These are phyloP conservation scores for Teratosphaeria zuluensis DNA, from an alignment of 2,329 filamentous ascomycete genomes.

Conservation along the genomic window DNA sequence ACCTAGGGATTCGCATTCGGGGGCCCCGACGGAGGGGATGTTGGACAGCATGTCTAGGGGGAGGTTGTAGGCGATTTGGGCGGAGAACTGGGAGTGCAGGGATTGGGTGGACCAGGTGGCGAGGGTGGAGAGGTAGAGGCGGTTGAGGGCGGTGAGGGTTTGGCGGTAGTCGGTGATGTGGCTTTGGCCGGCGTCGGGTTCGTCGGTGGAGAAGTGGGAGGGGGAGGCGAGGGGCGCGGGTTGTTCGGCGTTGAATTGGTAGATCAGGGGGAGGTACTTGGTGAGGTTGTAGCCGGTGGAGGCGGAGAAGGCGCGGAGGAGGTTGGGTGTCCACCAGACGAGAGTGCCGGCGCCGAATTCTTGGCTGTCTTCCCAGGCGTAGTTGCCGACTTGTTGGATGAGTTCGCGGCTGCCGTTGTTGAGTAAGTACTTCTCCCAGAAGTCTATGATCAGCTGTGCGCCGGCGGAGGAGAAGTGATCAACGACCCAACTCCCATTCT, in stretches of 20 bases:
- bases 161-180: constrained; percentile 23
- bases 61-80: constrained; percentile 27
- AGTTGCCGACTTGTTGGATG: constrained; percentile 22
- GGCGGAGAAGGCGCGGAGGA: constrained; percentile 16
- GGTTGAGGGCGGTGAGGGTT: constrained; percentile 19
- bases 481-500: constrained; percentile 26
- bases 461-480: constrained; percentile 27
- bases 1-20: constrained; percentile 27
- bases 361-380: constrained; percentile 28
- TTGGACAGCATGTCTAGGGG: constrained; percentile 26
- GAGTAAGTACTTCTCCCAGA: constrained; percentile 26
- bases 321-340: constrained; percentile 19
- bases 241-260: constrained; percentile 10
- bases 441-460: constrained; percentile 20
- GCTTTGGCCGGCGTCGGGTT: constrained; percentile 12
- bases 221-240: constrained; percentile 12
- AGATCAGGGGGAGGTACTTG: constrained; percentile 25
- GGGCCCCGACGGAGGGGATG: constrained; percentile 23
- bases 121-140: constrained; percentile 15
- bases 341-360: constrained; percentile 19
- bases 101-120: constrained; percentile 7
- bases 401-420: constrained; percentile 13
- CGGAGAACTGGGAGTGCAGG: constrained; percentile 20
- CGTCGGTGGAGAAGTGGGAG: constrained; percentile 15
- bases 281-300: constrained; percentile 20